phyloP scores from a whole-genome alignment of 164 flowering plant species.

The Vitis cinerea region DNA sequence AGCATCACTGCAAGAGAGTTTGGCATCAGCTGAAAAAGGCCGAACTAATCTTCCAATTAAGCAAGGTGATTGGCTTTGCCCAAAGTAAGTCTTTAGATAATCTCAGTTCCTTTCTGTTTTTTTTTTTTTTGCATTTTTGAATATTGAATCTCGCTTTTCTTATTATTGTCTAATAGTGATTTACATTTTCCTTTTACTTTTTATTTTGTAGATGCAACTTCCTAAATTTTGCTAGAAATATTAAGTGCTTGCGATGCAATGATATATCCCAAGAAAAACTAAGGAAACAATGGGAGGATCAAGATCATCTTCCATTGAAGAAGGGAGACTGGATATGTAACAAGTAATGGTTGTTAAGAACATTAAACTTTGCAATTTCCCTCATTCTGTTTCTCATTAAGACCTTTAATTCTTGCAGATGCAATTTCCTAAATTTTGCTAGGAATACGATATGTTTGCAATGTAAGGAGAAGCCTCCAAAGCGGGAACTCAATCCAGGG shows the following conservation, averaged over 20 bases:
- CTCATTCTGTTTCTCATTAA: conserved; percentile 8
- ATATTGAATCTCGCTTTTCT: background rate
- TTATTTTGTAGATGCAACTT: conserved; percentile 69
- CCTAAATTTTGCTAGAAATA: conserved; percentile 70
- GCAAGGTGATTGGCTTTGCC: conserved; percentile 85
- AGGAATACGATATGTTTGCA: conserved; percentile 74
- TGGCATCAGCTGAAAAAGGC: conserved; percentile 9
- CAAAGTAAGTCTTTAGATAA: conserved; percentile 48
- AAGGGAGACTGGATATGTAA: conserved; percentile 94
- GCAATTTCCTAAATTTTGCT: conserved; percentile 88
- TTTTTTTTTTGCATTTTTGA: background rate
- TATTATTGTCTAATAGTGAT: background rate
- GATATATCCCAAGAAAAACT: conserved; percentile 49
- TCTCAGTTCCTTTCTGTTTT: background rate
- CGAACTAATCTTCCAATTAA: conserved; percentile 45
- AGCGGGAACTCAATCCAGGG: conserved; percentile 71
- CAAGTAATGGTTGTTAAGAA: conserved; percentile 42
- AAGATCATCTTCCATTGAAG: conserved; percentile 71
- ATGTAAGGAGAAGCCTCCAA: conserved; percentile 79
- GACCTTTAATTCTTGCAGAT: conserved; percentile 43
- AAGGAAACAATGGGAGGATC: conserved; percentile 46
- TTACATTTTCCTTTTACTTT: conserved; percentile 2
- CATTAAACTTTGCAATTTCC: background rate
- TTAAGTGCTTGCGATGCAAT: conserved; percentile 79
- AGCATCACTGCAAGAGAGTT: conserved; percentile 7